A percentile compares a stretch with the other conserved stretches of the same genome.
phyloP scores from a whole-genome alignment of 306 rosid genomes.

The Rosa lucieae region DNA sequence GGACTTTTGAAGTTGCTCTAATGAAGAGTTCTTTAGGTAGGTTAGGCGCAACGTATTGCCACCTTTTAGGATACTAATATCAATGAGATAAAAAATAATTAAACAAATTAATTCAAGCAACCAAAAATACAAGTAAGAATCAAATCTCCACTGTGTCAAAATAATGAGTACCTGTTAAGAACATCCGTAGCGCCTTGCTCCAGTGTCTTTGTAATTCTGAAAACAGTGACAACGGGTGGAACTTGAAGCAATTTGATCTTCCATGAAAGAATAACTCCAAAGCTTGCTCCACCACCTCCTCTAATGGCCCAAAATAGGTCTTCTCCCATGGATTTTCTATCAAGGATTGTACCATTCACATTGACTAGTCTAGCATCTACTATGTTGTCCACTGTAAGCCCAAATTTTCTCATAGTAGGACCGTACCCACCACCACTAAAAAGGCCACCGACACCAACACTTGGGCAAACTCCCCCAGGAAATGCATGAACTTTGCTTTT shows the following conservation, averaged over 20 bases:
- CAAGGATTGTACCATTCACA: slow-evolving; percentile 50
- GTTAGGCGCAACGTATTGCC: slow-evolving; percentile 25
- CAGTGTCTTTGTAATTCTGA: slow-evolving; percentile 34
- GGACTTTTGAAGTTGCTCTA: not conserved
- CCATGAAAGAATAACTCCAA: slow-evolving; percentile 61
- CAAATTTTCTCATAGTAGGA: slow-evolving; percentile 58
- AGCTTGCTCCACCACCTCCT: slow-evolving; percentile 76
- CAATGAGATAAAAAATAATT: no score
- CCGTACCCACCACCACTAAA: slow-evolving; percentile 82
- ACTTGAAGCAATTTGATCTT: slow-evolving; percentile 56
- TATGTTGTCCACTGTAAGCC: slow-evolving; percentile 60
- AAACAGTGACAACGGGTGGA: slow-evolving; percentile 58
- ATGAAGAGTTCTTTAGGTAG: slow-evolving; percentile 24
- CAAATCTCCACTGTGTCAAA: no score
- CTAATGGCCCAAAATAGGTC: slow-evolving; percentile 75
- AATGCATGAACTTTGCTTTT: slow-evolving; percentile 53
- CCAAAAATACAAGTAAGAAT: no score
- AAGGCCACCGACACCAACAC: slow-evolving; percentile 63
- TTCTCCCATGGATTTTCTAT: slow-evolving; percentile 63
- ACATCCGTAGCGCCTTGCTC: slow-evolving; percentile 52
- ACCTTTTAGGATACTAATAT: slow-evolving; percentile 3
- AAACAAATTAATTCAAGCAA: not conserved
- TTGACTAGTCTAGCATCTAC: slow-evolving; percentile 54
- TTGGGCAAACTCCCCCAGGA: slow-evolving; percentile 69
- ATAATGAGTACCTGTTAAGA: slow-evolving; percentile 8